Conservation (phyloP, 208 protist species). For the Trypanosoma grayi region DNA sequence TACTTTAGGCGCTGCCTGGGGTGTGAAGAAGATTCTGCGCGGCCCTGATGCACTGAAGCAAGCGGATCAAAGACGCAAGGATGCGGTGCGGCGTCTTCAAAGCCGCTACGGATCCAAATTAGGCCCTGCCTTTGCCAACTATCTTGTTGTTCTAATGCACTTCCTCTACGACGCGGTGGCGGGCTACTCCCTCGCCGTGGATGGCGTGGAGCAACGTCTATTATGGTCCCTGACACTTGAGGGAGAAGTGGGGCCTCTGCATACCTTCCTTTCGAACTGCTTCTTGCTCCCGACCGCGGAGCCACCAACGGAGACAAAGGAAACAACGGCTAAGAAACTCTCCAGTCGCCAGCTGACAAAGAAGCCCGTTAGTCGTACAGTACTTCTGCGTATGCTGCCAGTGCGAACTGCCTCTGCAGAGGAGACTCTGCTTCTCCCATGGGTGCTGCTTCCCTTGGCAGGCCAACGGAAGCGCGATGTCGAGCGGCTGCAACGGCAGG, state of each 20-base stretch:
- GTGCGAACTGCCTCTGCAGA: slow-evolving; percentile 33
- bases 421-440: slow-evolving; percentile 42
- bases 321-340: slow-evolving; percentile 5
- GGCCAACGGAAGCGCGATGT: slow-evolving; percentile 44
- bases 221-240: slow-evolving; percentile 67
- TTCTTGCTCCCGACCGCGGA: slow-evolving; percentile 33
- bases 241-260: slow-evolving; percentile 51
- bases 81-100: slow-evolving; percentile 50
- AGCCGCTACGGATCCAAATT: slow-evolving; percentile 63
- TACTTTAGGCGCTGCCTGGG: slow-evolving; percentile 60
- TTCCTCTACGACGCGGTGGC: slow-evolving; percentile 80
- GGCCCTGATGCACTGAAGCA: slow-evolving; percentile 33
- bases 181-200: slow-evolving; percentile 54
- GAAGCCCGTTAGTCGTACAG: slow-evolving; percentile 12
- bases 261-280: slow-evolving; percentile 54
- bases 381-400: slow-evolving; percentile 36
- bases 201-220: slow-evolving; percentile 57
- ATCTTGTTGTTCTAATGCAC: slow-evolving; percentile 67
- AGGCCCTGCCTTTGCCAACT: slow-evolving; percentile 33
- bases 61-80: slow-evolving; percentile 27
- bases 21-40: slow-evolving; percentile 41
- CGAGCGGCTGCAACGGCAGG: slow-evolving; percentile 38
- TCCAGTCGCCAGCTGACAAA: slow-evolving; percentile 30
- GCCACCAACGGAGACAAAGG: slow-evolving; percentile 18
- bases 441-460: slow-evolving; percentile 50